These are phyloP conservation scores for Aspergillus brunneoviolaceus DNA, from an alignment of 2,329 filamentous ascomycete species.

Conservation along the genomic window DNA sequence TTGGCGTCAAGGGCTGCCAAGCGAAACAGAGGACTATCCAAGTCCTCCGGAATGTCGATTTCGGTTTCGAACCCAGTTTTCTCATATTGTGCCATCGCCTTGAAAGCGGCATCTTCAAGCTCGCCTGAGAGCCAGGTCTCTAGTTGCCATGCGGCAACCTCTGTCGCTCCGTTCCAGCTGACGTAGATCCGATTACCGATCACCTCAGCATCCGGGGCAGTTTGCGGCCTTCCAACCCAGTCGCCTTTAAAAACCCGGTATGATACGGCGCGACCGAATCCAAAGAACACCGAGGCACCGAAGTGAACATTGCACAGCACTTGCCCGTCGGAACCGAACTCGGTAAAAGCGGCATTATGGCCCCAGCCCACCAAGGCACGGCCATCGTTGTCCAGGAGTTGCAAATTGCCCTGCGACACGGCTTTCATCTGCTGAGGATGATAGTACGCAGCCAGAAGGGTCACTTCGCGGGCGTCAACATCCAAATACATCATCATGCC, in stretches of 20 bases:
- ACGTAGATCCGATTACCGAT: constrained; percentile 36
- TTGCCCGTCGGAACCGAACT: constrained; percentile 52
- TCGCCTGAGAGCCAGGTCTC: constrained; percentile 19
- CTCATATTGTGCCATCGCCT: constrained; percentile 14
- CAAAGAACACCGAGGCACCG: constrained; percentile 35
- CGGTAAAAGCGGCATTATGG: constrained; percentile 50
- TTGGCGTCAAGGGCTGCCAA: constrained; percentile 22
- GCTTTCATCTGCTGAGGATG: constrained; percentile 40
- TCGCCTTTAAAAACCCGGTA: constrained; percentile 57
- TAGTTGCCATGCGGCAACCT: constrained; percentile 35
- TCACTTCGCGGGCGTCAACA: constrained; percentile 40
- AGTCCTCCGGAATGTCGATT: constrained; percentile 21
- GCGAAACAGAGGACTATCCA: constrained; percentile 16
- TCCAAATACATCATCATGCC: constrained; percentile 47
- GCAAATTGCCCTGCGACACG: constrained; percentile 44
- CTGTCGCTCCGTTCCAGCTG: constrained; percentile 51
- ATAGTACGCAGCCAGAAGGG: constrained; percentile 38
- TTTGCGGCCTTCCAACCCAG: constrained; percentile 54
- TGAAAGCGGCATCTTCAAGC: constrained; percentile 15
- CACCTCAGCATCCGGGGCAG: constrained; percentile 26
- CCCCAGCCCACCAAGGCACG: constrained; percentile 54
- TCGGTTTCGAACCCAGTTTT: constrained; percentile 36
- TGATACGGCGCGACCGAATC: constrained; percentile 45
- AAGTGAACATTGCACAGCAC: constrained; percentile 56
- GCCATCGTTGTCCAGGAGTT: constrained; percentile 41